phyloP scores from a whole-genome alignment of 805 yeast genomes.

The Ogataea haglerorum region DNA sequence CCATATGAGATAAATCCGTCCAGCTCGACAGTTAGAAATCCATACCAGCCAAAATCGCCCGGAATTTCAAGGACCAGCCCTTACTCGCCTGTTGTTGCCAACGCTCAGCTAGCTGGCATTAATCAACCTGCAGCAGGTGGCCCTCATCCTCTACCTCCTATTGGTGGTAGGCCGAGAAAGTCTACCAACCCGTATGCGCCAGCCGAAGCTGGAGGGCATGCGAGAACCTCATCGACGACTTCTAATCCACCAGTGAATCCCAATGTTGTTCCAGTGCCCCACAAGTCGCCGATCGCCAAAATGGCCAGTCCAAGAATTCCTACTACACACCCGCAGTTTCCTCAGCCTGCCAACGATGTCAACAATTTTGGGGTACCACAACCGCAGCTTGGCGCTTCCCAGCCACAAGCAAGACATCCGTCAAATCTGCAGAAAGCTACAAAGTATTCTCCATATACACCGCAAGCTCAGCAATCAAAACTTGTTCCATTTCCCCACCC shows the following conservation, averaged over 20 bases:
- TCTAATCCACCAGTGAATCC: constrained; percentile 26
- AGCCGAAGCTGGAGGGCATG: constrained; percentile 30
- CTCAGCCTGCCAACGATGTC: background rate
- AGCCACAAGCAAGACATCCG: constrained; percentile 1
- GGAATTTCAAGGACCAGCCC: background rate
- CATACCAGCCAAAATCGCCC: constrained; percentile 1
- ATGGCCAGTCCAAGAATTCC: constrained; percentile 14
- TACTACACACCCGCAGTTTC: background rate
- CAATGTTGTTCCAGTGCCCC: constrained; percentile 30
- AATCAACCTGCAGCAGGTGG: constrained; percentile 2
- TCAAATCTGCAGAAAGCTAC: constrained; percentile 2
- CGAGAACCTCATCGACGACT: constrained; percentile 23
- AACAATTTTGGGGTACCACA: background rate
- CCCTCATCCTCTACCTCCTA: constrained; percentile 3
- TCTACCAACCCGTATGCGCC: constrained; percentile 33
- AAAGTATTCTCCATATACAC: constrained; percentile 21
- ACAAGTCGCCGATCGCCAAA: constrained; percentile 18
- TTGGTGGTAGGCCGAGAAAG: constrained; percentile 8
- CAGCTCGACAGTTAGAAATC: constrained; percentile 1
- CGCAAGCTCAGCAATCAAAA: constrained; percentile 2
- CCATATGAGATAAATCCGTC: constrained; percentile 22
- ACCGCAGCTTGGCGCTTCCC: background rate
- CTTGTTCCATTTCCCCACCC: constrained; percentile 8
- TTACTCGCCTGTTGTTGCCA: constrained; percentile 1
- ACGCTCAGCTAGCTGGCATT: background rate